A percentile compares a stretch with the other conserved stretches of the same genome.
Conservation (phyloP, 768 basidiomycete genomes). For the Kwoniella botswanensis region DNA sequence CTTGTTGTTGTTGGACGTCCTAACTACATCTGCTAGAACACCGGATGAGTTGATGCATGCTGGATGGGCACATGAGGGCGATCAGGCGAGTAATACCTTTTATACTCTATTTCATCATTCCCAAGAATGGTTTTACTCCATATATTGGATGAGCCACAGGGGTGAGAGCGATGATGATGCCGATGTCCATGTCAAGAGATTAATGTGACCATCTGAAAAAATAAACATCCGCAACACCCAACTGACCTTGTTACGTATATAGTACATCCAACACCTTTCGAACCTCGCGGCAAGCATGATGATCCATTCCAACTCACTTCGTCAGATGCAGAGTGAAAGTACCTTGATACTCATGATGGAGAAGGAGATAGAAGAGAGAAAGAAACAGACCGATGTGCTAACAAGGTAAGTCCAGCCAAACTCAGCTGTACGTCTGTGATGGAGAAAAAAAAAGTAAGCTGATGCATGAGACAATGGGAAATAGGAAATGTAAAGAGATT, state of each 20-base stretch:
- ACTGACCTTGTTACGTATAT: neutral
- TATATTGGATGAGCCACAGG: neutral
- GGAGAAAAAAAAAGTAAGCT: no score
- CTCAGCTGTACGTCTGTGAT: no score
- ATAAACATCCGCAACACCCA: no score
- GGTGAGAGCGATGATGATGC: neutral
- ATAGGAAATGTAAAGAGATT: slow-evolving; percentile 9
- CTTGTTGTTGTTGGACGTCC: slow-evolving; percentile 39
- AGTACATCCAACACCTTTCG: slow-evolving; percentile 52
- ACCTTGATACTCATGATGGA: slow-evolving; percentile 51
- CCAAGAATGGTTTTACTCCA: no score
- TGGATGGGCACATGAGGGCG: slow-evolving; percentile 49
- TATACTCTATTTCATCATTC: no score
- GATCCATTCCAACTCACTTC: slow-evolving; percentile 44
- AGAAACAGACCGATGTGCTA: slow-evolving; percentile 32
- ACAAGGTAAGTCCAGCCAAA: slow-evolving; percentile 19
- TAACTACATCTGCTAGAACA: slow-evolving; percentile 44
- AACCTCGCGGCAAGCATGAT: slow-evolving; percentile 52
- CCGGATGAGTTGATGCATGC: slow-evolving; percentile 45
- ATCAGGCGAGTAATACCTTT: slow-evolving; percentile 37
- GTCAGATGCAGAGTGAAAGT: slow-evolving; percentile 44
- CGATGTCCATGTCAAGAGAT: no score
- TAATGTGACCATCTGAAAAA: neutral
- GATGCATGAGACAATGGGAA: neutral
- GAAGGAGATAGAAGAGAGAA: slow-evolving; percentile 36